Base-by-base conservation (phyloP, 352 stramenopile genomes). In the Globisporangium canariense region DNA sequence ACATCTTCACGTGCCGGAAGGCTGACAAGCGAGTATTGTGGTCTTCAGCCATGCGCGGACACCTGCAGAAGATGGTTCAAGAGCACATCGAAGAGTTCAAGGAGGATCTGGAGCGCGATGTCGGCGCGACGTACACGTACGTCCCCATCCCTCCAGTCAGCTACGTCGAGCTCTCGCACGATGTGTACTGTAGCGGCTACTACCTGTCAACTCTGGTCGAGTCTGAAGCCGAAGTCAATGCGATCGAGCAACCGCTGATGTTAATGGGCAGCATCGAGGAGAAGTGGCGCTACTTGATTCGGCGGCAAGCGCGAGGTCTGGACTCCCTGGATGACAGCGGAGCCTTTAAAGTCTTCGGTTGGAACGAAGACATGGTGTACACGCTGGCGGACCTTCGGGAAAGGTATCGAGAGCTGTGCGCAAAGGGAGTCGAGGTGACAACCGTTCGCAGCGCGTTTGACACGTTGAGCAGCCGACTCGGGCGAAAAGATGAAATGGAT, bases 201-300 rank as follows among this genome's bases (percentile, higher is more conserved):
- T 92, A 89, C 46, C 62, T 92, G 14, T 92, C 83, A 11, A 89
- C 75, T 2, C 77, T 93, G 28, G 78, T 80, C 20, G 71, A 88
- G 55, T 77, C 72, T 3, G 74, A 83, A 45, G 64, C 70, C 0
- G 76, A 86, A 60, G 40, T 86, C 4, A 80, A 90, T 67, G 68
- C 79, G 14, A 85, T 93, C 30, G 85, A 93, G 51, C 76, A 93
- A 57, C 85, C 85, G 25, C 73, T 91, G 46, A 76, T 88, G 34
- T 38, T 92, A 41, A 92, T 93, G 83, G 75, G 75, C 36, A 88
- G 74, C 52, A 90, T 92, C 34, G 83, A 92, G 67, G 81, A 91
- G 22, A 91, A 91, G 58, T 93, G 85, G 85, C 69, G 74, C 22
- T 80, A 79, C 16, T 62, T 92, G 22, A 65, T 68, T 51, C 71